Percentiles rank a stretch among this genome's conserved stretches.
Evolutionary conservation across 768 basidiomycete genomes (phyloP).

Genomic region (Ramaria sp.): DNA sequence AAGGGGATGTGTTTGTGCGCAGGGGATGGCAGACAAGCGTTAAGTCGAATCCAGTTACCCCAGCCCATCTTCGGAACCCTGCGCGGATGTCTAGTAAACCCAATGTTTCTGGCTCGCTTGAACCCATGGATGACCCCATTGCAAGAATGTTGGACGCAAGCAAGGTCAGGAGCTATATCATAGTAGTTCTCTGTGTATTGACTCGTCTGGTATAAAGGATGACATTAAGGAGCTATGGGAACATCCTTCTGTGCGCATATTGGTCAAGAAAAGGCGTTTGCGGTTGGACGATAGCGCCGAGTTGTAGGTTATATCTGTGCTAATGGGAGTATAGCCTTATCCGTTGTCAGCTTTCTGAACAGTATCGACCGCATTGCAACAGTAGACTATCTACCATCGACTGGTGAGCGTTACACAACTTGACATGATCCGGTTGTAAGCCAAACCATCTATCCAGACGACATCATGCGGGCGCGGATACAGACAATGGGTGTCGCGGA

Average conservation of each 20-base stretch:
- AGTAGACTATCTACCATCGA: slow-evolving; percentile 61
- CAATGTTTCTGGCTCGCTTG: neutral
- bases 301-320: slow-evolving; percentile 44
- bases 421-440: slow-evolving; percentile 16
- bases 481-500: slow-evolving; percentile 86
- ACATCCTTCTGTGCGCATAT: slow-evolving; percentile 55
- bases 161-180: slow-evolving; percentile 16
- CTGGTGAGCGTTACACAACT: slow-evolving; percentile 37
- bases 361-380: slow-evolving; percentile 64
- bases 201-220: slow-evolving; percentile 16
- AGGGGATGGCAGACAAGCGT: slow-evolving; percentile 67
- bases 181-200: neutral
- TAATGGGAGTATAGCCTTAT: neutral
- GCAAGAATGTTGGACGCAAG: slow-evolving; percentile 36
- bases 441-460: slow-evolving; percentile 38
- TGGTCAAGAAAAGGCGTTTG: slow-evolving; percentile 57
- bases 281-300: slow-evolving; percentile 83
- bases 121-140: neutral
- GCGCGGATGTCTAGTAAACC: neutral
- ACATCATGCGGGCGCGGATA: slow-evolving; percentile 81
- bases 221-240: slow-evolving; percentile 68
- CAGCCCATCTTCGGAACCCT: neutral
- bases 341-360: slow-evolving; percentile 50
- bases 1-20: slow-evolving; percentile 64
- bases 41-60: neutral